Evolutionary conservation across 2,329 filamentous ascomycete species (phyloP), one percentile per base, ranked within the genome.

Genomic region (Ceratocystis lukuohia): DNA sequence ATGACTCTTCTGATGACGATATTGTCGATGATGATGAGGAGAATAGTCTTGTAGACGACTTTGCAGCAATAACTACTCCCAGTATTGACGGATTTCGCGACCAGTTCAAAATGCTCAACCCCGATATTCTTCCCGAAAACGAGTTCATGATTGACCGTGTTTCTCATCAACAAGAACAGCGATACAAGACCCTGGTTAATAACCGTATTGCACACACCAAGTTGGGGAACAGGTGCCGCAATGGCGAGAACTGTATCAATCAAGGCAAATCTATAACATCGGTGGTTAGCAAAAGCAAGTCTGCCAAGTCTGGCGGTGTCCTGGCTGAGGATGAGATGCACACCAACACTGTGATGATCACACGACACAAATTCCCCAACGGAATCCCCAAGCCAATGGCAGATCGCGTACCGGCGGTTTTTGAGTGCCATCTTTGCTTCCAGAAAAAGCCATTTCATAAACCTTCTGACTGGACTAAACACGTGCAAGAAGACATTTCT

Each of bases 391-490:
- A 90, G 75, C 92, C 92, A 5, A 91, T 90, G 1, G 87, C 90
- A 1, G 81, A 79, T 67, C 82, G 83, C 17, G 80, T 96, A 5
- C 92, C 92, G 0, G 90, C 91, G 2, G 86, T 93, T 72, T 93
- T 96, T 69, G 92, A 96, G 77, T 96, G 92, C 71, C 87, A 88
- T 46, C 78, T 96, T 25, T 96, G 92, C 76, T 96, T 90, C 77
- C 84, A 87, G 70, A 82, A 86, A 64, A 96, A 94, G 79, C 90
- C 86, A 71, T 91, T 94, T 71, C 84, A 87, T 71, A 96, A 96
- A 74, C 92, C 91, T 17, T 96, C 91, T 0, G 92, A 96, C 75
- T 96, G 92, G 92, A 96, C 91, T 1, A 96, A 96, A 74, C 92
- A 96, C 72, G 89, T 96, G 0, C 90, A 96, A 71, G 92, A 96